phyloP scores from a whole-genome alignment of 2,329 filamentous ascomycete species.

The Acrocalymma vagum region DNA sequence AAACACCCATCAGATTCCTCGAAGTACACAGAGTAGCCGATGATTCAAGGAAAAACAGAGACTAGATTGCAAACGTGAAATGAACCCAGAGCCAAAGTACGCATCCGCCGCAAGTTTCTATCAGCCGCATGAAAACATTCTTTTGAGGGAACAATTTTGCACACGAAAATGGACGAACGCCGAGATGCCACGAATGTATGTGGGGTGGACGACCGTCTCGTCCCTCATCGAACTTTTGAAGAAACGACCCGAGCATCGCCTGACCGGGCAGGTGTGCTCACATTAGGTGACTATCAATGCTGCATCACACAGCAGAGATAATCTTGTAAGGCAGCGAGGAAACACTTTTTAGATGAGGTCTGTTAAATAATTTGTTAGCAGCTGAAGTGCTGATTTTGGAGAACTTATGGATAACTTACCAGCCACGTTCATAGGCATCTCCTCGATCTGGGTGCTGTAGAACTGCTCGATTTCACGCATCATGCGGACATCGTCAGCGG shows the following conservation, averaged over 20 bases:
- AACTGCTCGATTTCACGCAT: slow-evolving; percentile 99
- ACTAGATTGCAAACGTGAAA: slow-evolving; percentile 38
- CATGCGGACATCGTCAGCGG: slow-evolving; percentile 98
- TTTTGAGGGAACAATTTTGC: slow-evolving; percentile 49
- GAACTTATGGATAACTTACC: slow-evolving; percentile 55
- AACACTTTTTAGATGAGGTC: slow-evolving; percentile 50
- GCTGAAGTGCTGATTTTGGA: neutral
- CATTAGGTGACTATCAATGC: slow-evolving; percentile 42
- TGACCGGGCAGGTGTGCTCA: slow-evolving; percentile 40
- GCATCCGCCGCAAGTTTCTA: slow-evolving; percentile 43
- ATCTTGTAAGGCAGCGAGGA: slow-evolving; percentile 28
- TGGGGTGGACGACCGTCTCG: slow-evolving; percentile 38
- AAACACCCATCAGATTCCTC: slow-evolving; percentile 39
- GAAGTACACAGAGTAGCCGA: slow-evolving; percentile 35
- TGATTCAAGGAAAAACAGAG: slow-evolving; percentile 41
- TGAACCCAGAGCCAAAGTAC: slow-evolving; percentile 38
- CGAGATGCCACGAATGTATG: slow-evolving; percentile 50
- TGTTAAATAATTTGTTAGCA: slow-evolving; percentile 26
- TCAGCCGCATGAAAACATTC: slow-evolving; percentile 43
- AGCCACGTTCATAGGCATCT: slow-evolving; percentile 97
- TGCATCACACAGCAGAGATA: slow-evolving; percentile 31
- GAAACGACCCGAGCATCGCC: slow-evolving; percentile 34
- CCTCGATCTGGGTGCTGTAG: slow-evolving; percentile 99
- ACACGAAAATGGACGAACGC: slow-evolving; percentile 50
- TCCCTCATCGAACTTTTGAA: slow-evolving; percentile 47